A percentile compares a stretch with the other conserved stretches of the same genome.
These are phyloP conservation scores for Leccinum subtestaceum DNA, from an alignment of 768 basidiomycete species.

Conservation along the genomic window DNA sequence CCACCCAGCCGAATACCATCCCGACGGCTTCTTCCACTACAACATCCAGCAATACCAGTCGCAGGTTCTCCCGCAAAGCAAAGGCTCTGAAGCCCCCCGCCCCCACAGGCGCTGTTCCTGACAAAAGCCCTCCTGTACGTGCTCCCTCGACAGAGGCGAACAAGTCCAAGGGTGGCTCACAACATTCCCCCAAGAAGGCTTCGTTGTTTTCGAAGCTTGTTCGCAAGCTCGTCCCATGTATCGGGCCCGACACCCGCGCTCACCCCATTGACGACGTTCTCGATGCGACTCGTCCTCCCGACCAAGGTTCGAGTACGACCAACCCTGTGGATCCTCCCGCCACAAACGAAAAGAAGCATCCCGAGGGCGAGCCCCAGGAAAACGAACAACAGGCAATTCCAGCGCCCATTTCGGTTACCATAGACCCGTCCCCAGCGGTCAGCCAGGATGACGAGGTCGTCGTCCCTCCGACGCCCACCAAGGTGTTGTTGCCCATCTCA, in stretches of 20 bases:
- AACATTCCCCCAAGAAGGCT: conserved; percentile 38
- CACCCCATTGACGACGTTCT: conserved; percentile 43
- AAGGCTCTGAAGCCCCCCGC: conserved; percentile 19
- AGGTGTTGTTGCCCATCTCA: conserved; percentile 47
- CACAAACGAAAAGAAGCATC: conserved; percentile 30
- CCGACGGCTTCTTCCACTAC: conserved; percentile 23
- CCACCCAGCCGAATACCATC: conserved; percentile 40
- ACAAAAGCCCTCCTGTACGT: conserved; percentile 33
- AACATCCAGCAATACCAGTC: conserved; percentile 19
- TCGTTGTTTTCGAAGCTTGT: conserved; percentile 61
- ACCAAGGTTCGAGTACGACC: conserved; percentile 19
- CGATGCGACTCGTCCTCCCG: conserved; percentile 15
- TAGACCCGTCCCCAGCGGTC: conserved; percentile 19
- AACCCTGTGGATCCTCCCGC: conserved; percentile 21
- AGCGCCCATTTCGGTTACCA: conserved; percentile 20
- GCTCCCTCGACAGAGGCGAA: conserved; percentile 33
- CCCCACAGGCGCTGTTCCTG: conserved; percentile 18
- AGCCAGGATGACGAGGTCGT: conserved; percentile 37
- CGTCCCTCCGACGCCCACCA: conserved; percentile 49
- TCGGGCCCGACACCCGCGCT: conserved; percentile 48
- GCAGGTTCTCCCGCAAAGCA: conserved; percentile 32
- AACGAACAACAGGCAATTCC: conserved; percentile 37
- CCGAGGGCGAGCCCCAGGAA: conserved; percentile 26
- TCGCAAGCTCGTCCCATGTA: conserved; percentile 63
- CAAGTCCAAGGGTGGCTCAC: conserved; percentile 35